Conservation (phyloP, 345 rosid genomes). For the Eucalyptus pauciflora region DNA sequence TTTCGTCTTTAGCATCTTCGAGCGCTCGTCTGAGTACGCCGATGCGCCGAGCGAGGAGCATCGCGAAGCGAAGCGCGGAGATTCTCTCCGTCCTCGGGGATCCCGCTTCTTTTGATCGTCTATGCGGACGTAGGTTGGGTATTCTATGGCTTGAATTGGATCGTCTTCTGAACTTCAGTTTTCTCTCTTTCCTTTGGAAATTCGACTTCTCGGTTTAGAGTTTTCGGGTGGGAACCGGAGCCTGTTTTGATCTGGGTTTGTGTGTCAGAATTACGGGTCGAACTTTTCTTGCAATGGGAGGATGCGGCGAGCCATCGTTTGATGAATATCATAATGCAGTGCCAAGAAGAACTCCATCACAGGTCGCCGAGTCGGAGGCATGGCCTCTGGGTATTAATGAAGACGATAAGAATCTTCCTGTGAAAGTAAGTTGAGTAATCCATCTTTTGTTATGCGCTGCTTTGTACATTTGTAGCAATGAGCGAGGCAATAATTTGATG, state of each 20-base stretch:
- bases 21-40: background rate
- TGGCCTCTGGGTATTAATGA: background rate
- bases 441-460: background rate
- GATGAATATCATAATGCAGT: background rate
- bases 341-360: background rate
- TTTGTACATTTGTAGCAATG: background rate
- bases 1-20: background rate
- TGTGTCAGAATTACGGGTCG: background rate
- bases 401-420: background rate
- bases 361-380: background rate
- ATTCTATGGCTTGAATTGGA: background rate
- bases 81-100: background rate
- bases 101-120: background rate
- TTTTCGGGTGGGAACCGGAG: background rate
- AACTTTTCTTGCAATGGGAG: background rate
- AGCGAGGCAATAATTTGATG: background rate
- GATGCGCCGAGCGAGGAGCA: background rate
- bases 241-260: background rate
- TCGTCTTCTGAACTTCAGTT: background rate
- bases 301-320: background rate
- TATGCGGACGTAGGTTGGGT: background rate
- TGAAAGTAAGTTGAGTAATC: background rate
- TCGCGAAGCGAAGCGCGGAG: background rate
- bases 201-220: background rate
- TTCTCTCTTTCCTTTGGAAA: background rate